Evolutionary conservation across 2,329 filamentous ascomycete genomes (phyloP).

Genomic region (Fusarium chlamydosporum): DNA sequence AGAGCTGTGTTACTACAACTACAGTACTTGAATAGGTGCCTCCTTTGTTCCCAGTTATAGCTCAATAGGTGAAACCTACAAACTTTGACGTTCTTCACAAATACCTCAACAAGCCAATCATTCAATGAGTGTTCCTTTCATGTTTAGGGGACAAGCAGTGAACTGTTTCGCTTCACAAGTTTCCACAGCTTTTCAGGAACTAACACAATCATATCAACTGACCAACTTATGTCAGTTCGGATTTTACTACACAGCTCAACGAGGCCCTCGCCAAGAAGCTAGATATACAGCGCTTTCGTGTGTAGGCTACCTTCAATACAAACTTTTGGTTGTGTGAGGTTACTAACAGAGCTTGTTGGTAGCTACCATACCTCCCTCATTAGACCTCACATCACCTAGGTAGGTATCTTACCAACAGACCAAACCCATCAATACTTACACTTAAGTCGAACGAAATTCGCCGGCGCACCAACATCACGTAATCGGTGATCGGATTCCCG

Average conservation of each 20-base stretch:
- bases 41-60: neutral
- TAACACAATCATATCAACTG: neutral
- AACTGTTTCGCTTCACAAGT: neutral
- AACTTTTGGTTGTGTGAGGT: neutral
- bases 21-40: neutral
- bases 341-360: constrained; percentile 5
- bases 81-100: too few relatives aligned
- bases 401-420: neutral
- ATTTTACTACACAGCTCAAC: neutral
- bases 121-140: too few relatives aligned
- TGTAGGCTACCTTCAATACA: neutral
- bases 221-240: neutral
- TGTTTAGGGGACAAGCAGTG: neutral
- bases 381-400: too few relatives aligned
- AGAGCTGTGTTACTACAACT: neutral
- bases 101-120: neutral
- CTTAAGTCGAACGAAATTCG: neutral
- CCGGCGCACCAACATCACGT: neutral
- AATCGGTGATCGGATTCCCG: neutral
- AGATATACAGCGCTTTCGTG: neutral
- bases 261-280: neutral
- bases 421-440: neutral
- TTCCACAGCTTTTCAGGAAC: neutral
- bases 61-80: neutral
- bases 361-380: neutral